Conservation (phyloP, 2,329 filamentous ascomycete species). For the Fusarium falciforme region DNA sequence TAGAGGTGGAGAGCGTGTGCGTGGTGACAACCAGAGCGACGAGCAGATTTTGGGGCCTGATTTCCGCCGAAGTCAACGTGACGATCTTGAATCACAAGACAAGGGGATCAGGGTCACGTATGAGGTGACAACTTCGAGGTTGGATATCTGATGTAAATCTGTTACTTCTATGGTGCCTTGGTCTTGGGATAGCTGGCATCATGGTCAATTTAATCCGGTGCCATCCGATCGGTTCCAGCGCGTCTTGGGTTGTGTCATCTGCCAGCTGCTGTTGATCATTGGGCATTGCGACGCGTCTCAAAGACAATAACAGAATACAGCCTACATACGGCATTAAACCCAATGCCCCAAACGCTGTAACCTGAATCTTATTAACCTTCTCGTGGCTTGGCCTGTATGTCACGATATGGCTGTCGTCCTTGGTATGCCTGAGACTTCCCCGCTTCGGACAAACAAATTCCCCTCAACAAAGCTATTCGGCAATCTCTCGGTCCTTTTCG, state of each 20-base stretch:
- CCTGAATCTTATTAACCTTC: not conserved
- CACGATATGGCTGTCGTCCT: not conserved
- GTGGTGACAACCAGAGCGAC: slow-evolving; percentile 31
- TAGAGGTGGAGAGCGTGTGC: not conserved
- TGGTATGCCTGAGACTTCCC: not conserved
- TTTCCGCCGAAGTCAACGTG: slow-evolving; percentile 17
- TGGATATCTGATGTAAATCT: not conserved
- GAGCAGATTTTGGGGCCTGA: slow-evolving; percentile 37
- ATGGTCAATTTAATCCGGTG: not conserved
- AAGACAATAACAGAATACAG: not conserved
- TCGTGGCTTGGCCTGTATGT: not conserved
- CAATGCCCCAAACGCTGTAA: not conserved
- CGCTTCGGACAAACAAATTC: not conserved
- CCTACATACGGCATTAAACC: no score
- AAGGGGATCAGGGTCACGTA: not conserved
- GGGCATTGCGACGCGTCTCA: not conserved
- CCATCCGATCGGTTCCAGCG: not conserved
- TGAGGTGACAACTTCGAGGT: not conserved
- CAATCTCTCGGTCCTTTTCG: not conserved
- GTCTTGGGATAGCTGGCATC: not conserved
- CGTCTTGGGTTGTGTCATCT: not conserved
- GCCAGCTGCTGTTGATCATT: not conserved
- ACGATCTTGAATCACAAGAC: slow-evolving; percentile 10
- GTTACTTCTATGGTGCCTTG: no score
- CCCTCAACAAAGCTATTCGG: not conserved